These are phyloP conservation scores for Stylosanthes scabra DNA, from an alignment of 331 rosid species.

Conservation along the genomic window DNA sequence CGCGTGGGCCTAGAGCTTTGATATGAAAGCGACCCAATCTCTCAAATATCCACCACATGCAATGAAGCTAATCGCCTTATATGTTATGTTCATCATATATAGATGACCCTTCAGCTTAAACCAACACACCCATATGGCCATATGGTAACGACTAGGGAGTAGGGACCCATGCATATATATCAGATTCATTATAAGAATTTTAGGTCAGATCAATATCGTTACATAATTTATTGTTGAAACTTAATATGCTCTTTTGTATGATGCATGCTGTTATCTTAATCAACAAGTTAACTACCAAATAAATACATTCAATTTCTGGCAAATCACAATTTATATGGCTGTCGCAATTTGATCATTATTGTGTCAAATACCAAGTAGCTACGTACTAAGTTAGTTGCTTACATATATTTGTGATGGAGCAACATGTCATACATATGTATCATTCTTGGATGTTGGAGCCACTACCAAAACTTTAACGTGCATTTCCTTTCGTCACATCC, in stretches of 20 bases:
- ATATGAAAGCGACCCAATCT: no score
- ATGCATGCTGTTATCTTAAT: background rate
- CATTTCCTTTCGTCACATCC: no score
- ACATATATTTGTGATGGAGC: no score
- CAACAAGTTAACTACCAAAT: background rate
- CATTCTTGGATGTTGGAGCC: no score
- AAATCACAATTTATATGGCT: background rate
- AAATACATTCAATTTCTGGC: background rate
- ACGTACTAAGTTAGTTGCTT: background rate
- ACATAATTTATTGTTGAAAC: background rate
- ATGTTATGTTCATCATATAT: no score
- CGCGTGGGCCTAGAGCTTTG: no score
- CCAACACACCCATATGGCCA: background rate
- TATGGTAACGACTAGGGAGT: background rate
- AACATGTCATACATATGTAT: background rate
- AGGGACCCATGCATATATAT: background rate
- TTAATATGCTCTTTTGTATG: background rate
- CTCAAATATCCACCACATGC: no score
- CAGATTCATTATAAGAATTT: background rate
- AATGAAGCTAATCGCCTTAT: no score
- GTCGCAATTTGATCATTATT: constrained; percentile 1
- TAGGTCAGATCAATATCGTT: background rate
- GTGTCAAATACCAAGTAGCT: background rate
- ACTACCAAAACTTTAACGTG: no score
- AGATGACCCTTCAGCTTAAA: background rate